Base-by-base conservation (phyloP, 2,329 filamentous ascomycete species). In the Dactylellina parvicollis region DNA sequence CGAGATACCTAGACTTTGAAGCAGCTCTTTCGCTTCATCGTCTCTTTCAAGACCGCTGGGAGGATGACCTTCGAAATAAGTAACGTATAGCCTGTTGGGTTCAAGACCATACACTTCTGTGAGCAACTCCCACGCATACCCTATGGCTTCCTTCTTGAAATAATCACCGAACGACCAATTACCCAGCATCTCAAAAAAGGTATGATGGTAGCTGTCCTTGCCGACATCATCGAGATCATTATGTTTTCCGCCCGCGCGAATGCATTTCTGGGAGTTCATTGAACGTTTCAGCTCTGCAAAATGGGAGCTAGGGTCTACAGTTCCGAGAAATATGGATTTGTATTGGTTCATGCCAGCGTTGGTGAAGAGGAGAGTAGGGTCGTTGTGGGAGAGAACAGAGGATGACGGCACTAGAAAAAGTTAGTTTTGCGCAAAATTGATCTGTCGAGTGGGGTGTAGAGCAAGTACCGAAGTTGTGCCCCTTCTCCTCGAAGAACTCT, bases 271-370 rank as follows among this genome's bases (percentile, higher is more conserved):
- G 38, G 92, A 91, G 82, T 99, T 96, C 80, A 90, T 91, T 36
- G 93, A 95, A 81, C 94, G 91, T 85, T 96, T 97, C 80, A 97
- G 83, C 78, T 88, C 86, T 77, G 91, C 90, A 83, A 98, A 91
- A 80, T 93, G 90, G 79, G 96, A 95, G 52, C 91, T 87, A 79
- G 92, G 91, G 81, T 95, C 91, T 79, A 97, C 88, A 52, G 93
- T 97, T 75, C 94, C 95, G 62, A 97, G 86, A 85, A 99, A 99
- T 79, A 99, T 96, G 78, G 94, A 89, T 86, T 98, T 98, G 86
- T 96, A 98, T 85, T 98, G 94, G 86, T 98, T 97, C 95, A 98
- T 98, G 81, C 95, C 95, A 79, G 95, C 95, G 88, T 99, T 99
- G 82, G 93, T 92, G 84, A 99, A 99, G 79, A 99, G 91, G 74